A percentile compares a stretch with the other conserved stretches of the same genome.
Evolutionary conservation across 2,329 filamentous ascomycete genomes (phyloP).

Genomic region (Dactylonectria macrodidyma): DNA sequence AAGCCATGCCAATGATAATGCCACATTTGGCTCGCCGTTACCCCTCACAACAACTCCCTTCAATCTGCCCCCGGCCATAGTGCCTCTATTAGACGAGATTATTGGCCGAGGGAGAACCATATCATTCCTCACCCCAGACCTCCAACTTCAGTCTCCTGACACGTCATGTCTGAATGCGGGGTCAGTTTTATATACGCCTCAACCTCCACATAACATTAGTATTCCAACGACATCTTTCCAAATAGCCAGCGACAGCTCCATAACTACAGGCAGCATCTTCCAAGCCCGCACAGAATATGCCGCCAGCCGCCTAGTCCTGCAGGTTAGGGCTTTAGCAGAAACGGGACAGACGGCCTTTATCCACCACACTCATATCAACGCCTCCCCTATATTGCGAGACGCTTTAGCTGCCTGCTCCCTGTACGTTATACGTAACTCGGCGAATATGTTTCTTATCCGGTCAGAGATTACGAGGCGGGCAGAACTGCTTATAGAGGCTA

Average conservation of each 20-base stretch:
- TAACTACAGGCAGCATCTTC: constrained; percentile 19
- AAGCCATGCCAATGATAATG: neutral
- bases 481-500: constrained; percentile 13
- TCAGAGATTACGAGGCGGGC: constrained; percentile 16
- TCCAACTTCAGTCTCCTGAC: neutral
- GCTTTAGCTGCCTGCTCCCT: constrained; percentile 21
- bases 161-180: neutral
- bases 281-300: constrained; percentile 27
- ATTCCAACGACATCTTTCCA: neutral
- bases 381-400: constrained; percentile 18
- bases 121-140: constrained; percentile 2
- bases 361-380: constrained; percentile 20
- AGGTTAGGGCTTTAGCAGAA: constrained; percentile 18
- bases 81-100: constrained; percentile 20
- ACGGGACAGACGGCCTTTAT: constrained; percentile 24
- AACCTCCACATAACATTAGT: neutral
- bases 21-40: neutral
- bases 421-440: constrained; percentile 10
- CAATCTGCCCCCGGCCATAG: constrained; percentile 19
- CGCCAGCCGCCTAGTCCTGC: constrained; percentile 13
- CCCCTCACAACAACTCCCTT: neutral
- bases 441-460: constrained; percentile 10
- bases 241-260: neutral
- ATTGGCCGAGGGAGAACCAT: neutral
- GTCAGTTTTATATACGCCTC: neutral